Conservation (phyloP, 345 rosid genomes). For the Cardiospermum halicacabum region DNA sequence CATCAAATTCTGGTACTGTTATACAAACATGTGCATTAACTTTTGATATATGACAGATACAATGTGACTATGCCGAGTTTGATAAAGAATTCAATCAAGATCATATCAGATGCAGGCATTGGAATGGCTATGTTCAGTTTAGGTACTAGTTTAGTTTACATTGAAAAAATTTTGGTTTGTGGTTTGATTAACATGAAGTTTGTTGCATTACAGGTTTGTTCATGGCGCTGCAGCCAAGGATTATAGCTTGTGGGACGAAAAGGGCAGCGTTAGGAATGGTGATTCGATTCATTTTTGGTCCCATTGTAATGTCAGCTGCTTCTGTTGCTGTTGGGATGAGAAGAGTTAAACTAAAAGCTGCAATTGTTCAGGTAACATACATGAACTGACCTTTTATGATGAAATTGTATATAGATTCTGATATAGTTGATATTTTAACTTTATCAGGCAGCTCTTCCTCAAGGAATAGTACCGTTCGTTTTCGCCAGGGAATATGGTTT, state of each 20-base stretch:
- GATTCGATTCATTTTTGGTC: conserved; percentile 61
- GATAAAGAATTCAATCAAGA: conserved; percentile 57
- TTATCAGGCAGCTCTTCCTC: conserved; percentile 75
- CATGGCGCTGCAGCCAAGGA: conserved; percentile 76
- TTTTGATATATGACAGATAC: conserved; percentile 41
- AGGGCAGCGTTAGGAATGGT: conserved; percentile 59
- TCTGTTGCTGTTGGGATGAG: conserved; percentile 47
- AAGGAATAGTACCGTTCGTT: conserved; percentile 77
- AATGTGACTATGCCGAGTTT: conserved; percentile 60
- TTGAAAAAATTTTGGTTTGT: background rate
- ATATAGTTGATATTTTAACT: too few relatives aligned
- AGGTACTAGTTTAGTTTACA: conserved; percentile 32
- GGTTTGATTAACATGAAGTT: background rate
- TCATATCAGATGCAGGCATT: conserved; percentile 75
- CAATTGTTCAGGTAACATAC: conserved; percentile 59
- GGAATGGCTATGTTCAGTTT: conserved; percentile 90
- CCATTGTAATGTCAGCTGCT: conserved; percentile 48
- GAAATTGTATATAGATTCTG: too few relatives aligned
- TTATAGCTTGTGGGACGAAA: conserved; percentile 60
- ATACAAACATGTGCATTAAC: too few relatives aligned
- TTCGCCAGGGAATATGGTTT: conserved; percentile 72
- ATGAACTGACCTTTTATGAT: background rate
- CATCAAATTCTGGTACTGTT: too few relatives aligned
- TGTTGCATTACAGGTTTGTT: conserved; percentile 44
- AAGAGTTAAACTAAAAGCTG: conserved; percentile 53